Conservation (phyloP, 2,329 filamentous ascomycete species). For the Aspergillus candidus region DNA sequence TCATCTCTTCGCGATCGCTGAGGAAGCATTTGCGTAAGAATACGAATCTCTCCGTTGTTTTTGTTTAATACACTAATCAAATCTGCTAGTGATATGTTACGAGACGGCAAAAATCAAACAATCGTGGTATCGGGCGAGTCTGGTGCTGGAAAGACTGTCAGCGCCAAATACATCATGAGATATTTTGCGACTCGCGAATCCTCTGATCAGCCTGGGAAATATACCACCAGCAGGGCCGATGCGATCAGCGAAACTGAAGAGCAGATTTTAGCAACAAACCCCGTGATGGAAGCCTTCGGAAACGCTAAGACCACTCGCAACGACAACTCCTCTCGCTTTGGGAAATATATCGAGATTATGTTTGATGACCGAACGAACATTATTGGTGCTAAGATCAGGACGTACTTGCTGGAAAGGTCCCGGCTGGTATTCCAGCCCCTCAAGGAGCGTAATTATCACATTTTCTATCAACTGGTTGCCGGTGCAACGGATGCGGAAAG, state of each 20-base stretch:
- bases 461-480: slow-evolving; percentile 95
- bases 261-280: slow-evolving; percentile 95
- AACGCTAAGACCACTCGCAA: slow-evolving; percentile 99
- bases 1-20: slow-evolving; percentile 96
- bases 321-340: slow-evolving; percentile 97
- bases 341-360: slow-evolving; percentile 99
- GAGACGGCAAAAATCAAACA: slow-evolving; percentile 93
- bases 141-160: slow-evolving; percentile 97
- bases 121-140: slow-evolving; percentile 99
- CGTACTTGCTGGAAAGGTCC: slow-evolving; percentile 90
- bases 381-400: slow-evolving; percentile 94
- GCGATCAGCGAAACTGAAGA: slow-evolving; percentile 98
- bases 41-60: not conserved
- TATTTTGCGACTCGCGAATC: slow-evolving; percentile 98
- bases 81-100: slow-evolving; percentile 76
- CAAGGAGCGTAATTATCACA: slow-evolving; percentile 97
- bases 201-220: slow-evolving; percentile 75
- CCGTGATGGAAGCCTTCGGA: slow-evolving; percentile 99
- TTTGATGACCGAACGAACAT: slow-evolving; percentile 94
- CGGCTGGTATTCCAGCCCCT: slow-evolving; percentile 94
- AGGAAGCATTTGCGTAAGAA: slow-evolving; percentile 90
- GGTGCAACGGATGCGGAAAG: slow-evolving; percentile 81
- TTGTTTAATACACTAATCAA: slow-evolving; percentile 32
- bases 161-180: slow-evolving; percentile 99
- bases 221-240: slow-evolving; percentile 64